A percentile compares a stretch with the other conserved stretches of the same genome.
These are phyloP conservation scores for Taxillus chinensis DNA, from an alignment of 164 flowering plant species.

Conservation along the genomic window DNA sequence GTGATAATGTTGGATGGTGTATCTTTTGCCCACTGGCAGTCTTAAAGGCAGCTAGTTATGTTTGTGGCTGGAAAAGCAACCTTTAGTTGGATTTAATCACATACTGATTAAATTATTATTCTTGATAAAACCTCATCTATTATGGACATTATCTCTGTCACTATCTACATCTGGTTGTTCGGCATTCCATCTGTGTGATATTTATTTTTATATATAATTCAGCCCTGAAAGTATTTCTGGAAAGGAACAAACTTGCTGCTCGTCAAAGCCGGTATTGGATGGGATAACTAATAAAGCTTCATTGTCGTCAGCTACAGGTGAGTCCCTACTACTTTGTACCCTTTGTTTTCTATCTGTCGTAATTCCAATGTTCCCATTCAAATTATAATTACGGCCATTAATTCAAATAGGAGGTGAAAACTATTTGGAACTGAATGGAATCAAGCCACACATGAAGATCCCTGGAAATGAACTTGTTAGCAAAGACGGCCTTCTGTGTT, in stretches of 20 bases:
- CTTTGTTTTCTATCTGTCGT: neutral
- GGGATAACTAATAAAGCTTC: slow-evolving; percentile 10
- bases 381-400: neutral
- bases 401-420: slow-evolving; percentile 10
- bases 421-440: slow-evolving; percentile 3
- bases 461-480: slow-evolving; percentile 8
- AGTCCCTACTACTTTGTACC: neutral
- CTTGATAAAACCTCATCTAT: no score
- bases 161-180: no score
- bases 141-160: no score
- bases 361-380: neutral
- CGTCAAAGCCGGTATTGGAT: slow-evolving; percentile 5
- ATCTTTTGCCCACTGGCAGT: no score
- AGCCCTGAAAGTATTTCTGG: slow-evolving; percentile 1
- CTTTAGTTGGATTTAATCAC: no score
- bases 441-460: slow-evolving; percentile 4
- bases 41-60: no score
- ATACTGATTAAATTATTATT: no score
- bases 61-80: no score
- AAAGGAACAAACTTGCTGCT: slow-evolving; percentile 13
- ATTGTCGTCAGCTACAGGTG: slow-evolving; percentile 18
- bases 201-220: neutral
- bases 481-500: neutral
- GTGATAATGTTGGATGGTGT: no score
- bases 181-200: no score